Conservation (phyloP, 305 asterid genomes). For the Lippia alba region DNA sequence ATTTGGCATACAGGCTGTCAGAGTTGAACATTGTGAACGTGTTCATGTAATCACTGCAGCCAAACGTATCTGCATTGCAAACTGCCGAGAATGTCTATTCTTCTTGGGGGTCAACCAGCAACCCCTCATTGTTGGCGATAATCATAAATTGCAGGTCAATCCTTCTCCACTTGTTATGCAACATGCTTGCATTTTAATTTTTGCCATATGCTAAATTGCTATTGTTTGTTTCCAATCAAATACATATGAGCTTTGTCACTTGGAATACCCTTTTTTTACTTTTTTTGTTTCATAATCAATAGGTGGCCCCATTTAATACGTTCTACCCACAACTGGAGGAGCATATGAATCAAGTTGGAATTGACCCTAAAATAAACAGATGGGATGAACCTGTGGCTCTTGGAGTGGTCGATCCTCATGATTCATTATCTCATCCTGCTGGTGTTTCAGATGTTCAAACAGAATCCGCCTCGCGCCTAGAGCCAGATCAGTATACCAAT, state of each 20-base stretch:
- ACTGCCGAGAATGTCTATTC: slow-evolving; percentile 95
- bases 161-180: slow-evolving; percentile 20
- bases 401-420: slow-evolving; percentile 94
- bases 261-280: neutral
- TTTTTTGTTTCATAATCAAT: slow-evolving; percentile 29
- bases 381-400: slow-evolving; percentile 90
- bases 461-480: slow-evolving; percentile 79
- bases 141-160: slow-evolving; percentile 92
- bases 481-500: slow-evolving; percentile 83
- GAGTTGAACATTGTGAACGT: slow-evolving; percentile 98
- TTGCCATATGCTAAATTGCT: slow-evolving; percentile 4
- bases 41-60: slow-evolving; percentile 93
- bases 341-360: slow-evolving; percentile 88
- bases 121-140: slow-evolving; percentile 97
- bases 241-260: slow-evolving; percentile 14
- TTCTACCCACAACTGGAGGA: slow-evolving; percentile 83
- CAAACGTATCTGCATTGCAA: slow-evolving; percentile 90
- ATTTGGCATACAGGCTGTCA: slow-evolving; percentile 68
- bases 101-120: slow-evolving; percentile 95
- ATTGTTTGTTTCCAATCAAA: slow-evolving; percentile 9
- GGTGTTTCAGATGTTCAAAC: slow-evolving; percentile 94
- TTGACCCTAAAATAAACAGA: slow-evolving; percentile 73
- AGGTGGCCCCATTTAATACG: slow-evolving; percentile 97
- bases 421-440: slow-evolving; percentile 95
- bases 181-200: slow-evolving; percentile 18